Evolutionary conservation across 352 stramenopile species (phyloP), one percentile per base, ranked within the genome.

Genomic region (Phytophthora pisi): DNA sequence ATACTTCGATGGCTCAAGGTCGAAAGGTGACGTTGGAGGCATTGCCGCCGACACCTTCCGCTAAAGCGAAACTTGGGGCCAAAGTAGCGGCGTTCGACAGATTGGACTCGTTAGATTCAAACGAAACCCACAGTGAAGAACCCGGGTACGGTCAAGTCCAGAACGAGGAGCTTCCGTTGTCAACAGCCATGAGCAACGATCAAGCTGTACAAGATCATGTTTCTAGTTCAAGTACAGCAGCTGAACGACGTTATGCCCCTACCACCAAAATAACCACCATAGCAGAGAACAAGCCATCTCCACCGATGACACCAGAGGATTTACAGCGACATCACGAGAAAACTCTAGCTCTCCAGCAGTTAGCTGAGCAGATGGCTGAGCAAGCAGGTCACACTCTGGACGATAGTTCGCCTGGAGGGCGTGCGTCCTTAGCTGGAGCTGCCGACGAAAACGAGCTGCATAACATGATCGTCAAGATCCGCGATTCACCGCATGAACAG

Each of bases 381-480:
- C 57, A 62, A 26, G 30, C 47, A 36, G 36, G 15, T 8, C 40
- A 43, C 13, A 43, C 15, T 4, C 43, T 26, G 11, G 50, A 42
- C 18, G 51, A 66, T 2, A 16, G n/a, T 38, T 46, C 26, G 9
- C 24, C 45, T 30, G 57, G 52, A 24, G 69, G 69, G 15, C 64
- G 59, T 34, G 38, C 40, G 8, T 74, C 61, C 2, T 26, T 77
- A 7, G 64, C 50, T 40, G 69, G 58, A 46, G 65, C 64, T 42
- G 26, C 59, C 18, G 40, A 77, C 10, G 66, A 75, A 40, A 68
- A 36, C 23, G 52, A 78, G 18, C 38, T 78, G 10, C 66, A 69
- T 20, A 46, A 81, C 50, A 81, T 81, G 74, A 76, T 81, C 62
- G 66, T 71, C 34, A 81, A 81, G 49, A 81, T 81, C 34, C 85